Evolutionary conservation across 495 filamentous ascomycete species (phyloP).

Genomic region (Hyaloscypha variabilis): DNA sequence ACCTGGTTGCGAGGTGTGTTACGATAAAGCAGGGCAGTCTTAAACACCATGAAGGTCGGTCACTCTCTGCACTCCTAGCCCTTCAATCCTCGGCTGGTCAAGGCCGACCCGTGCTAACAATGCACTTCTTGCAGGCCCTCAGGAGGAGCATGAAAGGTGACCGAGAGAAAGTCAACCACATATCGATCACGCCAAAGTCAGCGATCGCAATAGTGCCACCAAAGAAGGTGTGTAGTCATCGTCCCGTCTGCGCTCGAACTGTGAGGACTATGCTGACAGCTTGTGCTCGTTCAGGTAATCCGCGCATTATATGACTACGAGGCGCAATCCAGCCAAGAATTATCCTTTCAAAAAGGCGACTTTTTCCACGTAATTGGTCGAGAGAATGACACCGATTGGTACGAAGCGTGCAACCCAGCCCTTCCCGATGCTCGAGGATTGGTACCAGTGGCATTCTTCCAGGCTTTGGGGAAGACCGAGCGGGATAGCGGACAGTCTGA

Average conservation of each 20-base stretch:
- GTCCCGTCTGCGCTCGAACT: slow-evolving; percentile 14
- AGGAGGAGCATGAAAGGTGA: slow-evolving; percentile 87
- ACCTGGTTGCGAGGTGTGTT: slow-evolving; percentile 12
- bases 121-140: slow-evolving; percentile 61
- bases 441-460: slow-evolving; percentile 92
- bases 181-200: slow-evolving; percentile 89
- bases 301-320: slow-evolving; percentile 94
- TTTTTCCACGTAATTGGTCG: slow-evolving; percentile 98
- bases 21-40: slow-evolving; percentile 20
- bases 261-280: slow-evolving; percentile 31
- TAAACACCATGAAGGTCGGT: slow-evolving; percentile 31
- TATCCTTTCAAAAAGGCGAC: slow-evolving; percentile 90
- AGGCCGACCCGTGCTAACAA: slow-evolving; percentile 18
- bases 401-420: slow-evolving; percentile 96
- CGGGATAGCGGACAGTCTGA: slow-evolving; percentile 83
- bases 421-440: slow-evolving; percentile 86
- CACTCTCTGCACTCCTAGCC: not conserved
- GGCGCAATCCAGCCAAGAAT: slow-evolving; percentile 73
- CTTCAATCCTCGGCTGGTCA: not conserved
- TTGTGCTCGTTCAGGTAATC: slow-evolving; percentile 70
- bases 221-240: slow-evolving; percentile 74
- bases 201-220: slow-evolving; percentile 95
- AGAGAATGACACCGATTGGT: slow-evolving; percentile 94
- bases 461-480: slow-evolving; percentile 86
- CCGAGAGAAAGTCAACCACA: slow-evolving; percentile 77